phyloP scores from a whole-genome alignment of 345 rosid genomes.

The Camelina laxa region DNA sequence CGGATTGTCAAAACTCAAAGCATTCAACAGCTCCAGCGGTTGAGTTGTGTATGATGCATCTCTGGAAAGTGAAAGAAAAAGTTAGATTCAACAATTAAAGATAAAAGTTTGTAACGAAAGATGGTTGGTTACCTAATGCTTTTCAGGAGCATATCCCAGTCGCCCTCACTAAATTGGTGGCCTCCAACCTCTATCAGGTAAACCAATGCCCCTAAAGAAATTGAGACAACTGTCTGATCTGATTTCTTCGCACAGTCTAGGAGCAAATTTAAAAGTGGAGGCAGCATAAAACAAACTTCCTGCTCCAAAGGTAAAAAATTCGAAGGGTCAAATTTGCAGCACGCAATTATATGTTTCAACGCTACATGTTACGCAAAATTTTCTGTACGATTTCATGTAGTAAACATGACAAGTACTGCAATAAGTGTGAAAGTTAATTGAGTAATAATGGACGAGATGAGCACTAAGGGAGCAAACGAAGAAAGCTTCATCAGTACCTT shows the following conservation, averaged over 20 bases:
- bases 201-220: constrained; percentile 90
- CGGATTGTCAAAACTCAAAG: constrained; percentile 62
- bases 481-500: constrained; percentile 47
- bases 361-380: constrained; percentile 20
- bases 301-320: constrained; percentile 46
- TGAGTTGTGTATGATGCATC: constrained; percentile 98
- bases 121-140: constrained; percentile 88
- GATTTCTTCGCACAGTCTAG: constrained; percentile 96
- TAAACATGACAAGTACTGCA: constrained; percentile 30
- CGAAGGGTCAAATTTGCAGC: constrained; percentile 22
- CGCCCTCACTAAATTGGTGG: constrained; percentile 90
- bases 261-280: constrained; percentile 89
- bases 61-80: constrained; percentile 49
- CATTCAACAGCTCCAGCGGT: constrained; percentile 94
- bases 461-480: constrained; percentile 9
- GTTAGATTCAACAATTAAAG: constrained; percentile 28
- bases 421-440: constrained; percentile 8
- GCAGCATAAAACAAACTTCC: constrained; percentile 99
- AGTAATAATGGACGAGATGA: constrained; percentile 20
- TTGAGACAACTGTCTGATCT: constrained; percentile 97
- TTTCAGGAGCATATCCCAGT: constrained; percentile 96
- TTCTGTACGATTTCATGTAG: constrained; percentile 8
- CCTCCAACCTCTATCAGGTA: constrained; percentile 99
- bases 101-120: constrained; percentile 18
- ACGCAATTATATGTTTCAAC: constrained; percentile 13